A percentile compares a stretch with the other conserved stretches of the same genome.
These are phyloP conservation scores for Kuraishia molischiana DNA, from an alignment of 805 yeast species.

Conservation along the genomic window DNA sequence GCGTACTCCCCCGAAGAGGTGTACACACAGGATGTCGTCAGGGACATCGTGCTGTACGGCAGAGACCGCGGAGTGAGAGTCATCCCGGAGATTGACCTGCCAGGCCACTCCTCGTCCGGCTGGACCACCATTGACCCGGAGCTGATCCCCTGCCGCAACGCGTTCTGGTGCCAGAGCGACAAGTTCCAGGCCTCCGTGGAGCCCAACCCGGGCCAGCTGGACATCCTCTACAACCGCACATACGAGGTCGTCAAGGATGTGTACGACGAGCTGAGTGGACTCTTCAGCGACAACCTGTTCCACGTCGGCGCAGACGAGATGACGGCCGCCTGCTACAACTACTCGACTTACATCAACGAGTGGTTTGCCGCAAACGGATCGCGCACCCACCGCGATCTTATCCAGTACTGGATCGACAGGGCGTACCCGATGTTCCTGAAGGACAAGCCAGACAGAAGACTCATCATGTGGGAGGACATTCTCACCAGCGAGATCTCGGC, in stretches of 20 bases:
- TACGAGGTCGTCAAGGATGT: conserved; percentile 23
- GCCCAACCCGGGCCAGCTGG: conserved; percentile 32
- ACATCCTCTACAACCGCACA: conserved; percentile 20
- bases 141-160: conserved; percentile 22
- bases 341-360: conserved; percentile 14
- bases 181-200: conserved; percentile 18
- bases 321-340: conserved; percentile 22
- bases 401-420: conserved; percentile 25
- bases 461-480: conserved; percentile 33
- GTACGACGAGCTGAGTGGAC: conserved; percentile 20
- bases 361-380: conserved; percentile 19
- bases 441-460: conserved; percentile 9
- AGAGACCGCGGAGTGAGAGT: conserved; percentile 26
- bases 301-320: conserved; percentile 34
- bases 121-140: conserved; percentile 23
- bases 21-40: conserved; percentile 19
- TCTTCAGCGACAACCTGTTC: conserved; percentile 26
- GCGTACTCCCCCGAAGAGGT: conserved; percentile 24
- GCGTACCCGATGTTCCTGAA: conserved; percentile 23
- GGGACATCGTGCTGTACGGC: conserved; percentile 22
- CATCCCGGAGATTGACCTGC: conserved; percentile 30
- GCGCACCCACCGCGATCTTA: conserved; percentile 19
- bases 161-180: conserved; percentile 7
- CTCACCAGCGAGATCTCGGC: conserved; percentile 17
- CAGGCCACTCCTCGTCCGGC: conserved; percentile 31